Conservation (phyloP, 495 filamentous ascomycete genomes). For the Talaromyces trachyspermus region DNA sequence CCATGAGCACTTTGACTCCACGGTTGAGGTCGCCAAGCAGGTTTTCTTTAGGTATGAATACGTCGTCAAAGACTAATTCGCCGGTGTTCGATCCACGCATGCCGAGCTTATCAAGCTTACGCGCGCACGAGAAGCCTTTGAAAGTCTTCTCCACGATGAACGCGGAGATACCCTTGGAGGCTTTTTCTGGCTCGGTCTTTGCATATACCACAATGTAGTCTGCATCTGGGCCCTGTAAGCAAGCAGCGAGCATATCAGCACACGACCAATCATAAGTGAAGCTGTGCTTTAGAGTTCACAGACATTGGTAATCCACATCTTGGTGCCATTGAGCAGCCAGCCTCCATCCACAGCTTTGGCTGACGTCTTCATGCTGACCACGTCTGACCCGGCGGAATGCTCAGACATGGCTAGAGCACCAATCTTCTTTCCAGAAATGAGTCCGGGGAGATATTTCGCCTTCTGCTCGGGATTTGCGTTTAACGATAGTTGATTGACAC, state of each 20-base stretch:
- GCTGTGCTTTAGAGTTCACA: slow-evolving; percentile 13
- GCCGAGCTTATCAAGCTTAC: slow-evolving; percentile 95
- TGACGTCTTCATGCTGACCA: slow-evolving; percentile 88
- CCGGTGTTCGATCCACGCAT: slow-evolving; percentile 98
- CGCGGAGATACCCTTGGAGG: slow-evolving; percentile 88
- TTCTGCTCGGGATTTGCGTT: slow-evolving; percentile 83
- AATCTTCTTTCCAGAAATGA: slow-evolving; percentile 75
- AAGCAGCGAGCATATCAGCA: neutral
- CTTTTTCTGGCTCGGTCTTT: slow-evolving; percentile 77
- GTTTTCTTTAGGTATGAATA: slow-evolving; percentile 81
- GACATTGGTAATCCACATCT: slow-evolving; percentile 99
- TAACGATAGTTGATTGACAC: slow-evolving; percentile 91
- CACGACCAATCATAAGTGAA: too few relatives aligned
- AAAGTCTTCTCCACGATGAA: slow-evolving; percentile 75
- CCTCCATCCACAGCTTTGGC: slow-evolving; percentile 78
- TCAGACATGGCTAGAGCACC: slow-evolving; percentile 96
- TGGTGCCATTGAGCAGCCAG: slow-evolving; percentile 79
- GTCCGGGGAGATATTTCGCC: slow-evolving; percentile 64
- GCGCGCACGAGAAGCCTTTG: slow-evolving; percentile 74
- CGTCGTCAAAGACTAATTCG: slow-evolving; percentile 85
- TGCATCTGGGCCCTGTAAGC: slow-evolving; percentile 80
- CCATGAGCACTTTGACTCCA: slow-evolving; percentile 90
- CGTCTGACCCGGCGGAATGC: slow-evolving; percentile 83
- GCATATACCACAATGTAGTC: slow-evolving; percentile 88
- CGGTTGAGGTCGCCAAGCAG: slow-evolving; percentile 72